Conservation (phyloP, 345 rosid genomes). For the Lagerstroemia speciosa region DNA sequence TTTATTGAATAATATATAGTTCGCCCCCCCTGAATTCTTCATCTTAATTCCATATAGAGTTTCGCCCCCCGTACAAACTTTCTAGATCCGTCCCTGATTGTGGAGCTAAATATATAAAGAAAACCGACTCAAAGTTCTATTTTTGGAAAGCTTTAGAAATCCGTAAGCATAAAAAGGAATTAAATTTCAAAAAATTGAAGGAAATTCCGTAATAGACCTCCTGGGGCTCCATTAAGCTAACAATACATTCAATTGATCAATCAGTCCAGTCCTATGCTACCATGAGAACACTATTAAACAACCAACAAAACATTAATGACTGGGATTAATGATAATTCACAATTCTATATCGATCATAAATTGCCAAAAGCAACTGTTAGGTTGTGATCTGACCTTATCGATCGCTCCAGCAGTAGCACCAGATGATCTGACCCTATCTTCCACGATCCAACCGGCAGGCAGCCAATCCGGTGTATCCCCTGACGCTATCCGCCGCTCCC, state of each 20-base stretch:
- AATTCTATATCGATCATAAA: background rate
- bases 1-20: too few species aligned
- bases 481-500: background rate
- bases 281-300: too few species aligned
- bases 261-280: too few species aligned
- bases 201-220: background rate
- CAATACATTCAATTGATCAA: too few species aligned
- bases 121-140: background rate
- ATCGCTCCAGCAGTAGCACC: slow-evolving; percentile 69
- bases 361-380: background rate
- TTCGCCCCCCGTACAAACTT: too few species aligned
- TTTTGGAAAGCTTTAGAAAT: background rate
- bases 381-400: slow-evolving; percentile 49
- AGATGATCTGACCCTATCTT: slow-evolving; percentile 59
- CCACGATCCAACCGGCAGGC: slow-evolving; percentile 73
- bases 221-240: too few species aligned
- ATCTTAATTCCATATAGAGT: too few species aligned
- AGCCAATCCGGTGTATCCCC: slow-evolving; percentile 19
- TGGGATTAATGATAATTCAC: background rate
- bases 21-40: too few species aligned
- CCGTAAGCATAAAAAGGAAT: background rate
- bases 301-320: too few species aligned
- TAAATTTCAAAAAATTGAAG: background rate
- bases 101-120: background rate
- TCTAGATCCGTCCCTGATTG: background rate